A percentile compares a stretch with the other conserved stretches of the same genome.
These are phyloP conservation scores for Crucibulum laeve DNA, from an alignment of 768 basidiomycete species.

Conservation along the genomic window DNA sequence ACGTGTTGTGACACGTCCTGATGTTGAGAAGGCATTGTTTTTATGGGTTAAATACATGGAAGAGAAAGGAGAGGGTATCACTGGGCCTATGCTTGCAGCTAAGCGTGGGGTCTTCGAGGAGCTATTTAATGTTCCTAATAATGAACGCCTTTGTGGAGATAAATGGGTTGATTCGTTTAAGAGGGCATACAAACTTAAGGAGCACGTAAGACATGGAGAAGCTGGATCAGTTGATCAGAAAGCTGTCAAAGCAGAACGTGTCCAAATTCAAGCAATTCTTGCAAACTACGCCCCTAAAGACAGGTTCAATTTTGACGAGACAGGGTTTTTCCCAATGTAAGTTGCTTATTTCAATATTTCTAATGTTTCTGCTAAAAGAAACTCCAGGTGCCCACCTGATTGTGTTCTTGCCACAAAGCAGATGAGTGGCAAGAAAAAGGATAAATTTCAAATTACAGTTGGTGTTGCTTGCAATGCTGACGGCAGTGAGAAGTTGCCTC, in stretches of 20 bases:
- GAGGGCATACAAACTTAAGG: slow-evolving; percentile 14
- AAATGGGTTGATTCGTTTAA: slow-evolving; percentile 20
- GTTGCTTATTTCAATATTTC: background rate
- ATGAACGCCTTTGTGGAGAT: slow-evolving; percentile 12
- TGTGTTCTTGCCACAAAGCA: slow-evolving; percentile 22
- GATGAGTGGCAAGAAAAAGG: slow-evolving; percentile 27
- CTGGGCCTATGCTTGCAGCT: slow-evolving; percentile 19
- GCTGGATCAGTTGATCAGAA: slow-evolving; percentile 19
- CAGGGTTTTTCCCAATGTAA: slow-evolving; percentile 11
- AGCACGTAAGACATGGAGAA: slow-evolving; percentile 19
- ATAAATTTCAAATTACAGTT: slow-evolving; percentile 23
- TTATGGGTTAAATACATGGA: slow-evolving; percentile 27
- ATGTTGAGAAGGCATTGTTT: slow-evolving; percentile 25
- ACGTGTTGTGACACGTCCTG: slow-evolving; percentile 25
- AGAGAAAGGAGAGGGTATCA: slow-evolving; percentile 15
- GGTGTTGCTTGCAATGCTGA: slow-evolving; percentile 22
- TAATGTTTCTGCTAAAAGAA: slow-evolving; percentile 2
- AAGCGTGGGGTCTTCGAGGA: slow-evolving; percentile 20
- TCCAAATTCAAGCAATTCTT: slow-evolving; percentile 11
- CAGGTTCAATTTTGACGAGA: slow-evolving; percentile 21
- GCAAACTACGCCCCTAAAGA: slow-evolving; percentile 15
- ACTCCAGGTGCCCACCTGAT: slow-evolving; percentile 18
- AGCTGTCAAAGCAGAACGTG: slow-evolving; percentile 14
- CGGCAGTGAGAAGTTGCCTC: slow-evolving; percentile 23
- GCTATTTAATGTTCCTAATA: slow-evolving; percentile 19